phyloP scores from a whole-genome alignment of 768 basidiomycete species.

The Clathrus columnatus region DNA sequence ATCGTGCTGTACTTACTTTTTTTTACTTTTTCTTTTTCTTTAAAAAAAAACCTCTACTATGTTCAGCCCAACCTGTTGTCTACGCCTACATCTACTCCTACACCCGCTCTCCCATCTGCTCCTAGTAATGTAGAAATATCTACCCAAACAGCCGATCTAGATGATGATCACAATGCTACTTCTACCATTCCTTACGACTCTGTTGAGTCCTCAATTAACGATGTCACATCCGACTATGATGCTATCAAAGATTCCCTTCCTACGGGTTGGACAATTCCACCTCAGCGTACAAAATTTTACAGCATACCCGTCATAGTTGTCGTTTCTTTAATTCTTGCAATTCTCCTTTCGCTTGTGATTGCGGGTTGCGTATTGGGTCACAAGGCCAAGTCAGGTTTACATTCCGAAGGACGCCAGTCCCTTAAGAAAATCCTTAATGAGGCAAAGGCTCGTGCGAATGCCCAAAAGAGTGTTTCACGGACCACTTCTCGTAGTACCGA shows the following conservation, averaged over 20 bases:
- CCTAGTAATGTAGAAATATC: not conserved
- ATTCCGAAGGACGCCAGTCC: not conserved
- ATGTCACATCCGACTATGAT: not conserved
- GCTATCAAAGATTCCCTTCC: slow-evolving; percentile 13
- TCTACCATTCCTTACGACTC: not conserved
- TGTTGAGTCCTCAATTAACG: not conserved
- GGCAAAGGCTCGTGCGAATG: not conserved
- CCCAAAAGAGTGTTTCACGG: not conserved
- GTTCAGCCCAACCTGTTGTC: slow-evolving; percentile 3
- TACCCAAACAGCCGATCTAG: slow-evolving; percentile 1
- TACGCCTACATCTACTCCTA: slow-evolving; percentile 19
- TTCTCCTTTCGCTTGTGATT: slow-evolving; percentile 53
- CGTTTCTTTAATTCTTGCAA: slow-evolving; percentile 54
- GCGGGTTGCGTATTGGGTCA: slow-evolving; percentile 51
- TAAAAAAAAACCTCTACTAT: not conserved
- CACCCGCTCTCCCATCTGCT: slow-evolving; percentile 20
- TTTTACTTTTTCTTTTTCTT: not conserved
- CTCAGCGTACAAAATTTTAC: slow-evolving; percentile 3
- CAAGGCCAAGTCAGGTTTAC: not conserved
- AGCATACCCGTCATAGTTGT: slow-evolving; percentile 29
- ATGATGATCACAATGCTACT: not conserved
- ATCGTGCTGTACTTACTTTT: not conserved
- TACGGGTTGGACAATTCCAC: slow-evolving; percentile 15
- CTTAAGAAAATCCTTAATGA: not conserved
- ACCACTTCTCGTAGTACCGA: not conserved